Percentiles rank a stretch among this genome's conserved stretches.
These are phyloP conservation scores for Cercophora newfieldiana DNA, from an alignment of 495 filamentous ascomycete genomes.

Conservation along the genomic window DNA sequence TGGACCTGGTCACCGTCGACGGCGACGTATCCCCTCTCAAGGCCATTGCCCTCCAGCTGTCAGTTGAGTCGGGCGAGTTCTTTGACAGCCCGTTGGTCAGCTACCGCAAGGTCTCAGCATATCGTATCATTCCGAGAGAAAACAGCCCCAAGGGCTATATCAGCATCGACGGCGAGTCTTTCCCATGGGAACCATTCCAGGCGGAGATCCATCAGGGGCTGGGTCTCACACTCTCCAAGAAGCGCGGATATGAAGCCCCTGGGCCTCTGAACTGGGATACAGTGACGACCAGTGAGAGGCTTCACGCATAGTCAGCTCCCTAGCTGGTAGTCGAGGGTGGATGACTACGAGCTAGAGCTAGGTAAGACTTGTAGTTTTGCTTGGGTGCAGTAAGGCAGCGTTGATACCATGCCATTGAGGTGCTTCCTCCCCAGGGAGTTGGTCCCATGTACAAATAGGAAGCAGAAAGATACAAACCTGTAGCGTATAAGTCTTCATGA, in stretches of 20 bases:
- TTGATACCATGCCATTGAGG: background rate
- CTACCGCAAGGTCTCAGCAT: conserved; percentile 80
- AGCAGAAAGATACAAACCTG: background rate
- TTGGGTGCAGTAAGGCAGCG: background rate
- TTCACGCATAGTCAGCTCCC: conserved; percentile 21
- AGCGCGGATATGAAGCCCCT: conserved; percentile 69
- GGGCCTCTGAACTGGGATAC: conserved; percentile 54
- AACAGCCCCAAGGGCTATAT: conserved; percentile 72
- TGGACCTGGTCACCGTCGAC: conserved; percentile 81
- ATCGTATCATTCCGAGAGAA: conserved; percentile 74
- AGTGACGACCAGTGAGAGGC: conserved; percentile 30
- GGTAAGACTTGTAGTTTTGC: background rate
- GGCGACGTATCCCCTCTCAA: conserved; percentile 67
- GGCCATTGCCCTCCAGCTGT: conserved; percentile 64
- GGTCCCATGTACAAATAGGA: background rate
- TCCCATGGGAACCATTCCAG: conserved; percentile 87
- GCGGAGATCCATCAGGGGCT: conserved; percentile 83
- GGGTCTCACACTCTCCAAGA: conserved; percentile 78
- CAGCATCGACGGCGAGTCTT: conserved; percentile 87
- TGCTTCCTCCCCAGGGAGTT: background rate
- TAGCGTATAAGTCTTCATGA: background rate
- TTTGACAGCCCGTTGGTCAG: conserved; percentile 76
- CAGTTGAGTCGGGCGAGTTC: conserved; percentile 68
- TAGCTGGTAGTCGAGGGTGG: background rate
- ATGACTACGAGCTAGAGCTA: background rate